Base-by-base conservation (phyloP, 2,329 filamentous ascomycete species). In the Neurospora crassa region DNA sequence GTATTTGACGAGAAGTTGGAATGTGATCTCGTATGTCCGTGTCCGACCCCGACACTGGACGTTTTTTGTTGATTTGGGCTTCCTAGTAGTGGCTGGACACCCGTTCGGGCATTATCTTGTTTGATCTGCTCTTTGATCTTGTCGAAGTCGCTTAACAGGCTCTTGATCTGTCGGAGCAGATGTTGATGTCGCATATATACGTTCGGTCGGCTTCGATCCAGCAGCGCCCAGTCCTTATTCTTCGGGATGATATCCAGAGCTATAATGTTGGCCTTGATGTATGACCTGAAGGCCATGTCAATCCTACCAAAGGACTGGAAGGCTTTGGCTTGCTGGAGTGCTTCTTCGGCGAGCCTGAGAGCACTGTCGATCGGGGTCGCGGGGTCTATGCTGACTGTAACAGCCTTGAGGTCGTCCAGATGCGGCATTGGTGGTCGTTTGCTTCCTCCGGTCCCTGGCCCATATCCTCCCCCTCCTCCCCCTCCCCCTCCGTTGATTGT, bases 231-330 rank as follows among this genome's bases (percentile, higher is more conserved):
- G 73, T 95, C 92, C 71, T 87, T 88, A 79, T 97, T 93, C 43
- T 85, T 85, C 2, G 92, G 92, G 37, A 98, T 90, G 59, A 90
- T 83, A 71, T 95, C 90, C 69, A 94, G 86, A 16, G 92, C 87
- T 70, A 97, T 91, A 71, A 94, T 90, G 72, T 88, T 94, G 12
- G 94, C 92, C 74, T 91, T 88, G 71, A 98, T 86, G 78, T 95
- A 98, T 73, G 97, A 92, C 74, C 91, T 88, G 70, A 97, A 91
- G 3, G 94, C 94, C 45, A 89, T 80, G 78, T 96, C 93, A 5
- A 90, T 88, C 43, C 89, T 85, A 37, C 87, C 83, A 80, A 92
- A 91, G 73, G 87, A 87, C 72, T 89, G 84, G 71, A 85, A 83
- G 69, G 86, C 87, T 74, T 89, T 86, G 45, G 92, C 90, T 76